Percentiles rank a stretch among this genome's conserved stretches.
phyloP scores from a whole-genome alignment of 2,329 filamentous ascomycete genomes.

The Colletotrichum viniferum region DNA sequence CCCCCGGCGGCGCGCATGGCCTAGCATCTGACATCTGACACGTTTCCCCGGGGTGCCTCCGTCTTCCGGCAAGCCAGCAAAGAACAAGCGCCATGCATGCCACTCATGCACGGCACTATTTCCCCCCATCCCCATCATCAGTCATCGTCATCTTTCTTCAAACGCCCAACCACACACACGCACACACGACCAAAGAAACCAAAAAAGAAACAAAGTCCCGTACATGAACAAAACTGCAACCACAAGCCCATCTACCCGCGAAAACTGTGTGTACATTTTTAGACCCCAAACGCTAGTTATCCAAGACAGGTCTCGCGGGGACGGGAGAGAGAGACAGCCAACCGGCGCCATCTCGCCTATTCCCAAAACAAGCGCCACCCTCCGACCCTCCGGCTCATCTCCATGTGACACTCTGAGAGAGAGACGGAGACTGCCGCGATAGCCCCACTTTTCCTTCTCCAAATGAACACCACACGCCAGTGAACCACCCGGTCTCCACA shows the following conservation, averaged over 20 bases:
- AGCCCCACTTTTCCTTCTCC: neutral
- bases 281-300: slow-evolving; percentile 5
- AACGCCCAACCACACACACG: neutral
- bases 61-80: neutral
- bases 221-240: neutral
- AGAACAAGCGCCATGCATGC: neutral
- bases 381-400: neutral
- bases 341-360: neutral
- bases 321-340: neutral
- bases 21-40: neutral
- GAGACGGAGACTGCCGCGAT: neutral
- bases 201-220: neutral
- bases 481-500: neutral
- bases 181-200: neutral
- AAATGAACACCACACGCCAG: neutral
- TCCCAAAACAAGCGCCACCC: neutral
- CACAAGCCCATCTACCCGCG: neutral
- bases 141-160: neutral
- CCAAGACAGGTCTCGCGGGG: neutral
- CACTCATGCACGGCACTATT: neutral
- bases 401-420: neutral
- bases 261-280: slow-evolving; percentile 9
- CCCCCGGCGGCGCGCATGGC: neutral
- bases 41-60: neutral
- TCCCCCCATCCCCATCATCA: neutral